Percentiles rank a stretch among this genome's conserved stretches.
These are phyloP conservation scores for Narthecium ossifragum DNA, from an alignment of 106 monocot genomes.

Conservation along the genomic window DNA sequence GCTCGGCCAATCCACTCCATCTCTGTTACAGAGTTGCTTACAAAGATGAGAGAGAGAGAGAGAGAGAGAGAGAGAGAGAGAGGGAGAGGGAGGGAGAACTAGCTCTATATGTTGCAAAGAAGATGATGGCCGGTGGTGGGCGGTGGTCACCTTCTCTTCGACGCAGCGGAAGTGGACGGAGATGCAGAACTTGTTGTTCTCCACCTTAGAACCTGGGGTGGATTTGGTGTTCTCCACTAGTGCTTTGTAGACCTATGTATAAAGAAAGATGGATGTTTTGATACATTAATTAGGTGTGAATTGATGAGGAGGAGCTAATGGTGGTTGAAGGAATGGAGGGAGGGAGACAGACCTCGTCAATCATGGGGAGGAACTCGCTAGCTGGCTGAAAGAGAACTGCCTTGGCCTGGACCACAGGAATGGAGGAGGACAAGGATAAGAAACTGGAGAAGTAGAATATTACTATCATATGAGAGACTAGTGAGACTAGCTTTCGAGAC, in stretches of 20 bases:
- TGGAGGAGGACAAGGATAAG: not conserved
- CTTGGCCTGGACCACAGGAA: conserved; percentile 14
- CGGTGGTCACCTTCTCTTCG: conserved; percentile 57
- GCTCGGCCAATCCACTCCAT: conserved; percentile 50
- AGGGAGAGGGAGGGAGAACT: too few species aligned
- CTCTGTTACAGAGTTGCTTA: conserved; percentile 30
- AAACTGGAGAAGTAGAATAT: not conserved
- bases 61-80: too few species aligned
- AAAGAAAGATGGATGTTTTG: conserved; percentile 1
- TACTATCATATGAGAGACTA: too few species aligned
- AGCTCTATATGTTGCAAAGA: too few species aligned
- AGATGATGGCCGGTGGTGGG: too few species aligned
- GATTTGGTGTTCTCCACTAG: conserved; percentile 56
- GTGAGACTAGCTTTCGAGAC: too few species aligned
- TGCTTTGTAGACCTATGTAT: conserved; percentile 42
- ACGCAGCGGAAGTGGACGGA: conserved; percentile 83
- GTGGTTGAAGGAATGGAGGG: not conserved
- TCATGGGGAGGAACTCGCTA: conserved; percentile 38
- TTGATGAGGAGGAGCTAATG: not conserved
- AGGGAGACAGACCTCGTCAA: conserved; percentile 28
- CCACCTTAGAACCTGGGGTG: conserved; percentile 47
- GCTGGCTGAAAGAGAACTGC: conserved; percentile 44
- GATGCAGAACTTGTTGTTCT: conserved; percentile 80
- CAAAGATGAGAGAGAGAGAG: too few species aligned
- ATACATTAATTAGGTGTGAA: not conserved